Conservation (phyloP, 176 grass and related monocot genomes). For the Rhynchospora breviuscula region DNA sequence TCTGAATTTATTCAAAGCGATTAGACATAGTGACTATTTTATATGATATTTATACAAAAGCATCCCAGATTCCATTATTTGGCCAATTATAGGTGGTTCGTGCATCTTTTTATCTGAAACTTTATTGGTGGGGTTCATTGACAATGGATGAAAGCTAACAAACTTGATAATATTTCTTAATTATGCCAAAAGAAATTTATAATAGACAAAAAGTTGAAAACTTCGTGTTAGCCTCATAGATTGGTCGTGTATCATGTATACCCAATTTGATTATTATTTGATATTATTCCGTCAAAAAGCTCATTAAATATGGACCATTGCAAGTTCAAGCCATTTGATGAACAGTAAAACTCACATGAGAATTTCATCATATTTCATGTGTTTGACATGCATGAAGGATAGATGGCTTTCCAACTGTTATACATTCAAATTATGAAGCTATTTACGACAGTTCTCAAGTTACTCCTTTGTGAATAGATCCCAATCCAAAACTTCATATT, state of each 20-base stretch:
- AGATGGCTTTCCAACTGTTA: background rate
- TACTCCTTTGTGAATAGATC: background rate
- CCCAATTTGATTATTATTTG: background rate
- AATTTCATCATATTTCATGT: background rate
- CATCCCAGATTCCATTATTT: background rate
- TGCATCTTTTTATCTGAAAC: constrained; percentile 1
- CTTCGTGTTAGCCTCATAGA: background rate
- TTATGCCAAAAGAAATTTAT: background rate
- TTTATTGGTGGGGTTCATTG: background rate
- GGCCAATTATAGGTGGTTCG: background rate
- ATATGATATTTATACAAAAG: background rate
- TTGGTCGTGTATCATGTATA: background rate
- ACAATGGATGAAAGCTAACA: background rate
- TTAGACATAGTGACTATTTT: background rate
- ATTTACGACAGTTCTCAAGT: background rate
- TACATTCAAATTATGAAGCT: background rate
- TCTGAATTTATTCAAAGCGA: background rate
- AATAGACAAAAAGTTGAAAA: background rate
- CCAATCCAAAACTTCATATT: background rate
- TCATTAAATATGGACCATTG: background rate
- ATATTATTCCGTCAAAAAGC: background rate
- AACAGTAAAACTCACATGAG: background rate
- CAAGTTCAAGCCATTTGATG: background rate
- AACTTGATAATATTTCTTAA: background rate
- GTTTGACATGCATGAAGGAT: background rate